Percentiles rank a stretch among this genome's conserved stretches.
Conservation (phyloP, 2,329 filamentous ascomycete genomes). For the Hymenoscyphus fraxineus region DNA sequence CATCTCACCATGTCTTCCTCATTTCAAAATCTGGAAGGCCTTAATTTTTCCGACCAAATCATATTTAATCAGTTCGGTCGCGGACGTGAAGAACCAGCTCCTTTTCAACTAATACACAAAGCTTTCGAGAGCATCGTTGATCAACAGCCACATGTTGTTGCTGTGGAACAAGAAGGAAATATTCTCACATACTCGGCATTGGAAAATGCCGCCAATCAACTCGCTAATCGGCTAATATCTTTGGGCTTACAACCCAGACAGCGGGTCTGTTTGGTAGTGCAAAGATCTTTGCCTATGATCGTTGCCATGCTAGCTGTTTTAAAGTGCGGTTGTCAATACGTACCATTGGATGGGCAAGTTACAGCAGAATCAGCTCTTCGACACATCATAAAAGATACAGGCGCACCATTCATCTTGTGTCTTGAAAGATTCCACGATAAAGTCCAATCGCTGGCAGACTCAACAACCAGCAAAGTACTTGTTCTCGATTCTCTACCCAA, state of each 20-base stretch:
- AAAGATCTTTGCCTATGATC: slow-evolving; percentile 53
- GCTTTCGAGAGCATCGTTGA: slow-evolving; percentile 36
- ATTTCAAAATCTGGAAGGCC: slow-evolving; percentile 13
- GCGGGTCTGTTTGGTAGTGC: slow-evolving; percentile 52
- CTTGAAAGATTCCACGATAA: slow-evolving; percentile 36
- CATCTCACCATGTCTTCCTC: slow-evolving; percentile 11
- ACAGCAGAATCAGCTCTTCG: slow-evolving; percentile 46
- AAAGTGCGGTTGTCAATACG: slow-evolving; percentile 55
- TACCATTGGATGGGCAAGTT: slow-evolving; percentile 55
- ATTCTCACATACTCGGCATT: slow-evolving; percentile 46
- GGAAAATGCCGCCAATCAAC: slow-evolving; percentile 40
- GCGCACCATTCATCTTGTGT: slow-evolving; percentile 45
- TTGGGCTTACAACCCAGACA: slow-evolving; percentile 43
- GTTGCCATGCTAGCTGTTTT: slow-evolving; percentile 54
- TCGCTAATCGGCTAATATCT: slow-evolving; percentile 40
- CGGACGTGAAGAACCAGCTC: slow-evolving; percentile 29
- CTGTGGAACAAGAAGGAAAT: slow-evolving; percentile 38
- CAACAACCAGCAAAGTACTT: slow-evolving; percentile 11
- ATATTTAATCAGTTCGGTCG: slow-evolving; percentile 31
- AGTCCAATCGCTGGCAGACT: slow-evolving; percentile 20
- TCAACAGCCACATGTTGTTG: slow-evolving; percentile 37
- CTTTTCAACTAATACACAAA: slow-evolving; percentile 36
- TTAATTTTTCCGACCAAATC: slow-evolving; percentile 13
- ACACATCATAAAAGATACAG: slow-evolving; percentile 47
- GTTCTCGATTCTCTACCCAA: slow-evolving; percentile 14